Percentiles rank a stretch among this genome's conserved stretches.
phyloP scores from a whole-genome alignment of 495 filamentous ascomycete genomes.

The Tuber calosporum region DNA sequence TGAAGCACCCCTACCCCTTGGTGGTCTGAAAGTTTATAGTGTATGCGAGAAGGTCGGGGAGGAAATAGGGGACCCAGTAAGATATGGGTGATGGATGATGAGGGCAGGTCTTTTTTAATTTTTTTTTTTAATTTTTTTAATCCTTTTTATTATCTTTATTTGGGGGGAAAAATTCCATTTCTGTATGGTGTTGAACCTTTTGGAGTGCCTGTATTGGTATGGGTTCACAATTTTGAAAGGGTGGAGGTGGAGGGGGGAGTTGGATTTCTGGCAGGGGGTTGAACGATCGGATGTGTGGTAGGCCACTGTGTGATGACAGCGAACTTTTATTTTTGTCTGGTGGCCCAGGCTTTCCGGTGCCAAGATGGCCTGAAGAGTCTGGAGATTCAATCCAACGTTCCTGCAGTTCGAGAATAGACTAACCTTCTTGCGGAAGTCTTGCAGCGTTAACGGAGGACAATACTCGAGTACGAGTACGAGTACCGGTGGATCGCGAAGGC shows the following conservation, averaged over 20 bases:
- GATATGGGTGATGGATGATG: neutral
- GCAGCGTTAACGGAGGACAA: neutral
- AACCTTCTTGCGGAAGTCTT: conserved; percentile 2
- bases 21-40: neutral
- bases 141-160: neutral
- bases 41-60: neutral
- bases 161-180: neutral
- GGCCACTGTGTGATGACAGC: neutral
- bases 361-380: neutral
- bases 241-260: neutral
- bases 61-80: neutral
- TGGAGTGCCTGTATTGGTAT: neutral
- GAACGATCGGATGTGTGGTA: neutral
- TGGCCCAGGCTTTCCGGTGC: conserved; percentile 5
- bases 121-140: too few relatives aligned
- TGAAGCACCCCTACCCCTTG: neutral
- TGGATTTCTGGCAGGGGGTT: neutral
- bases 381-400: conserved; percentile 14
- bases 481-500: neutral
- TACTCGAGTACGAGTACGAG: too few relatives aligned
- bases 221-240: neutral
- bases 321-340: neutral
- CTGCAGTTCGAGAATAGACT: conserved; percentile 4
- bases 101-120: too few relatives aligned
- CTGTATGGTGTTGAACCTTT: neutral